phyloP scores from a whole-genome alignment of 2,329 filamentous ascomycete genomes.

The Ophiostoma ulmi region DNA sequence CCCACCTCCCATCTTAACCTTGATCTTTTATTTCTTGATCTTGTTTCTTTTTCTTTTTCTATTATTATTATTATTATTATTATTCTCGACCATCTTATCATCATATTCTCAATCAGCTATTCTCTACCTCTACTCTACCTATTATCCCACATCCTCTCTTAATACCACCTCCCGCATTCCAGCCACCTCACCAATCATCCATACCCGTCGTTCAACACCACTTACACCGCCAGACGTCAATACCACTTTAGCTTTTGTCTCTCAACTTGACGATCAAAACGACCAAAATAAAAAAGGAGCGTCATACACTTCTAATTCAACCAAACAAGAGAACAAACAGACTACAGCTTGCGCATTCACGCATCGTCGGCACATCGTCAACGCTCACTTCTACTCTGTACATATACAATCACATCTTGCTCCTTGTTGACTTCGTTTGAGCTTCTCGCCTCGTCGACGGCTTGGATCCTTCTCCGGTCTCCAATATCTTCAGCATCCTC shows the following conservation, averaged over 20 bases:
- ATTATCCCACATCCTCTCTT: background rate
- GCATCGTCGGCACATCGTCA: background rate
- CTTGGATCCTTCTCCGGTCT: background rate
- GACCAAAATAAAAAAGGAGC: slow-evolving; percentile 3
- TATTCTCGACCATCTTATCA: background rate
- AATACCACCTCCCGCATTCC: background rate
- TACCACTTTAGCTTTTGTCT: background rate
- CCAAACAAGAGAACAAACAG: background rate
- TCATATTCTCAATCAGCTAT: background rate
- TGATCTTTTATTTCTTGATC: background rate
- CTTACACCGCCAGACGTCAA: slow-evolving; percentile 7
- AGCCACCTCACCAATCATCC: background rate
- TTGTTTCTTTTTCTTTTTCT: background rate
- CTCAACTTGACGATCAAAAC: background rate
- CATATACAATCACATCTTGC: background rate
- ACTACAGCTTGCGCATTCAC: background rate
- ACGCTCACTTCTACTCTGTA: background rate
- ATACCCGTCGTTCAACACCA: background rate
- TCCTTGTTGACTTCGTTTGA: background rate
- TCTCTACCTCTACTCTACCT: background rate
- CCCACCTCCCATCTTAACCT: slow-evolving; percentile 2
- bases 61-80: background rate
- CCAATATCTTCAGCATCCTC: background rate
- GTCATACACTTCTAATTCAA: background rate
- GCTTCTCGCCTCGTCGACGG: background rate